A percentile compares a stretch with the other conserved stretches of the same genome.
Conservation (phyloP, 208 protist species). For the Acanthamoeba quina region DNA sequence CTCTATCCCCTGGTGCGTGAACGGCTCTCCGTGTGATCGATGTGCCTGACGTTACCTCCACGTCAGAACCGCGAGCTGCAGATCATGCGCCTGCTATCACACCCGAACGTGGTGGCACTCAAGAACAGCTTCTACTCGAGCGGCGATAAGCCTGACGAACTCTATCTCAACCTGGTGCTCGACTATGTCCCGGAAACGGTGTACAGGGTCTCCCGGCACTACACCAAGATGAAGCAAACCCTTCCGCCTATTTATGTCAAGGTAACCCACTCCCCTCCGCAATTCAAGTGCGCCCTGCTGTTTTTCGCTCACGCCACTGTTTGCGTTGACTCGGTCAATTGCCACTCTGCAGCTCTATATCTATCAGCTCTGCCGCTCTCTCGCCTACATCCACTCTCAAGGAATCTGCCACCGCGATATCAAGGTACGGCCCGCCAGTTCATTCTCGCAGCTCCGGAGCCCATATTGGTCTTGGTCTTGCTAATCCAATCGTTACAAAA, state of each 20-base stretch:
- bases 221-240: constrained; percentile 91
- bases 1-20: not conserved
- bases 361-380: constrained; percentile 97
- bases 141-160: constrained; percentile 95
- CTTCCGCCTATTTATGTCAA: constrained; percentile 95
- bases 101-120: constrained; percentile 97
- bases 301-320: not conserved
- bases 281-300: not conserved
- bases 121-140: constrained; percentile 96
- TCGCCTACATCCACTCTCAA: constrained; percentile 97
- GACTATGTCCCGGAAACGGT: constrained; percentile 98
- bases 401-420: constrained; percentile 96
- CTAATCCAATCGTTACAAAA: not conserved
- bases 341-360: constrained; percentile 89
- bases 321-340: not conserved
- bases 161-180: constrained; percentile 99
- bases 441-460: not conserved
- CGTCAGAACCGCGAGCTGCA: constrained; percentile 97
- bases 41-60: not conserved
- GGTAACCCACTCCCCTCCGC: constrained; percentile 72
- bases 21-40: not conserved
- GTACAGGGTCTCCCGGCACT: constrained; percentile 94
- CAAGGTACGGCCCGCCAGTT: constrained; percentile 84
- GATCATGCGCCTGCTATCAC: constrained; percentile 96
- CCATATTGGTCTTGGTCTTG: too few species aligned